A percentile compares a stretch with the other conserved stretches of the same genome.
Evolutionary conservation across 2,329 filamentous ascomycete genomes (phyloP).

Genomic region (Nannizziopsis barbatae): DNA sequence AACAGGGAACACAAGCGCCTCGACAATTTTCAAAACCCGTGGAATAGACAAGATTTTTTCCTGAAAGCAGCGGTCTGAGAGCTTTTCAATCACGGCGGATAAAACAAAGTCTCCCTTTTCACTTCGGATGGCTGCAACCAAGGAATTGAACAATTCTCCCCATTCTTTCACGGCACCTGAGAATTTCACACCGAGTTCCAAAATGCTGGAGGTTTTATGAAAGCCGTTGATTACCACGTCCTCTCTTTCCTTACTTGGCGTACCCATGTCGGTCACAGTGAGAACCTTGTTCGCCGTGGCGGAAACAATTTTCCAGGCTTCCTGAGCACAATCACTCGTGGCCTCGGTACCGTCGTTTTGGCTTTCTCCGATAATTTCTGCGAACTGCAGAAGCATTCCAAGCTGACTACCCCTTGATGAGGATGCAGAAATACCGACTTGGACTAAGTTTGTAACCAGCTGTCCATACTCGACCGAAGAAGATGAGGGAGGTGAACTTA

Average conservation of each 20-base stretch:
- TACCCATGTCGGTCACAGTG: conserved; percentile 26
- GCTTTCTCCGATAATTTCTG: conserved; percentile 19
- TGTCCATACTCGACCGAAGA: conserved; percentile 21
- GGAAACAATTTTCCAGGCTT: conserved; percentile 30
- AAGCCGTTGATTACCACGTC: conserved; percentile 52
- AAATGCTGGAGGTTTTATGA: conserved; percentile 55
- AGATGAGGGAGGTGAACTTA: conserved; percentile 15
- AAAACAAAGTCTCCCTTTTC: conserved; percentile 59
- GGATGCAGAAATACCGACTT: conserved; percentile 26
- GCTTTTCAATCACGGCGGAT: conserved; percentile 57
- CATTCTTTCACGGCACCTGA: conserved; percentile 27
- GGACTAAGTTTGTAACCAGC: conserved; percentile 24
- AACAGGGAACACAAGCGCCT: conserved; percentile 7
- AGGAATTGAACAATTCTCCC: conserved; percentile 45
- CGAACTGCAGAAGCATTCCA: conserved; percentile 30
- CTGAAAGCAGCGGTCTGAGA: conserved; percentile 44
- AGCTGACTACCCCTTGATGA: conserved; percentile 28
- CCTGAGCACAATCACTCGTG: conserved; percentile 12
- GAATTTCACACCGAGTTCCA: conserved; percentile 47
- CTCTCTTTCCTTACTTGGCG: conserved; percentile 34
- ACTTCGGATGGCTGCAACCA: conserved; percentile 46
- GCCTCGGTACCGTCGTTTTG: conserved; percentile 1
- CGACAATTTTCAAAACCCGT: conserved; percentile 1
- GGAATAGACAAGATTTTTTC: conserved; percentile 2
- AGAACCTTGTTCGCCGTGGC: conserved; percentile 29